Base-by-base conservation (phyloP, 2,329 filamentous ascomycete species). In the Colletotrichum sp. region DNA sequence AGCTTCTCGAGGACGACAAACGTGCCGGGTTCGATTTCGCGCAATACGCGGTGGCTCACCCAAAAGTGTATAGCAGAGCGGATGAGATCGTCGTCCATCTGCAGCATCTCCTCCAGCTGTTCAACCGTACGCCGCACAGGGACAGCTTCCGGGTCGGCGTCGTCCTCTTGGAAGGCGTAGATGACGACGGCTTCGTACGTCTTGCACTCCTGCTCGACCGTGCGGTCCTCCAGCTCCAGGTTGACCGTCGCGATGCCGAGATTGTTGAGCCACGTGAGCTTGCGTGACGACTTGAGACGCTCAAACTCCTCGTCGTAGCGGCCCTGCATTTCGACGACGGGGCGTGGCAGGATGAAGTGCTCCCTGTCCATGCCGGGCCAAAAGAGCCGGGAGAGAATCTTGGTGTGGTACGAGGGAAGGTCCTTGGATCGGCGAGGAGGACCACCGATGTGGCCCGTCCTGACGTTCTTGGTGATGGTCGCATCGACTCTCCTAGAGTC, bases 161-260 rank as follows among this genome's bases (percentile, higher is more conserved):
- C 83, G n/a, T 88, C 83, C 5, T 85, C 85, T 76, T 94, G 90
- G 82, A 99, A 99, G 1, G 95, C 94, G 82, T 96, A 93, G 75
- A 99, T 95, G 48, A 98, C 94, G 9, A 94, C 94, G 8, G 96
- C 96, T 84, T 98, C 95, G 89, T 95, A 98, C 1, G 95, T 95
- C 76, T 92, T 93, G 72, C 96, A 93, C 48, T 95, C 92, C 70
- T 95, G 90, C 18, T 89, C 86, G 72, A 98, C 88, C 0, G 90
- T 91, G 26, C 97, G 93, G 84, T 99, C 97, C 79, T 94, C 91
- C 3, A 99, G 88, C 79, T 96, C 94, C 3, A 99, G 89, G 78
- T 95, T 94, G 10, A 99, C 93, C 1, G 90, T 93, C 16, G 95
- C 95, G 76, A 93, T 92, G 3, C 96, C 96, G 1, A 98, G 88